Evolutionary conservation across 164 flowering plant genomes (phyloP), one percentile per base, ranked within the genome.

Genomic region (Stephania japonica): DNA sequence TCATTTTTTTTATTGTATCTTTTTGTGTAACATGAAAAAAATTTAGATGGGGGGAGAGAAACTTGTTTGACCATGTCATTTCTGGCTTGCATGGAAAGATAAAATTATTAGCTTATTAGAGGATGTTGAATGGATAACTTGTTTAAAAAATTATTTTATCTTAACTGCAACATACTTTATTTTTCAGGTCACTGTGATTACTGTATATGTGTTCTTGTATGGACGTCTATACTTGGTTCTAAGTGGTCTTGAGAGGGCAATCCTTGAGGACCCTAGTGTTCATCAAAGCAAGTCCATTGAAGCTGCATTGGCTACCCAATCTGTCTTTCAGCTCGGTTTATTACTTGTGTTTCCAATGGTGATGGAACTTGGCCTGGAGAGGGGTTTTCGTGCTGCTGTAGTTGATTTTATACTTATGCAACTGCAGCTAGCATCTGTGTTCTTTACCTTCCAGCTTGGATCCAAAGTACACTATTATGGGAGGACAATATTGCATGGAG

Each of bases 361-460:
- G 61, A 95, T 93, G 98, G 99, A 95, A 82, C 87, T 89, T 74
- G 98, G 98, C 70, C 86, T 95, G 42, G 98, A 95, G 72, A 88
- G 90, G 83, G 99, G 99, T 5, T 95, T 95, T 56, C 97, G 93
- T 6, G 88, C 86, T 70, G 99, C 99, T 67, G 65, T 95, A 38
- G 97, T 87, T 77, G 95, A 95, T 73, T 90, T 95, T 70, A 80
- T 95, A 63, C 83, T 91, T 26, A 95, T 95, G 99, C 98, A 93
- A 82, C 88, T 95, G 73, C 98, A 95, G 82, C 83, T 95, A 32
- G 99, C 99, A 59, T 87, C 99, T 70, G 98, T 96, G 11, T 96
- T 93, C 85, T 96, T 93, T 68, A 96, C 99, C 24, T 96, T 96
- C 80, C 97, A 91, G 79, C 97, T 93, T 69, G 99, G 99, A 65